These are phyloP conservation scores for Vigna unguiculata DNA, from an alignment of 306 rosid species.

Conservation along the genomic window DNA sequence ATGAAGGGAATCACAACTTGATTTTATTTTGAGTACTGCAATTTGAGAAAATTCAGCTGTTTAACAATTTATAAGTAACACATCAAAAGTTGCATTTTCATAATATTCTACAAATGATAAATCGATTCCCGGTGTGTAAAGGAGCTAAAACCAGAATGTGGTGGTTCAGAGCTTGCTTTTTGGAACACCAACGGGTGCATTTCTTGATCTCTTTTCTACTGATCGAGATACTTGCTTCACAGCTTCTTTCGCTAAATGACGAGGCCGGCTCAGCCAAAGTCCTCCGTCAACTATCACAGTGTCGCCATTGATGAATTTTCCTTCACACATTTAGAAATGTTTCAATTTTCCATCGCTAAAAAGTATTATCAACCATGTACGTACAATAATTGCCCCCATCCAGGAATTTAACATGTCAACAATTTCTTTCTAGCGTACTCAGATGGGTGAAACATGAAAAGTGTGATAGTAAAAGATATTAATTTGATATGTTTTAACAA, in stretches of 20 bases:
- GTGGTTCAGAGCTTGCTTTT: conserved; percentile 73
- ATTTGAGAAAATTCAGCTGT: neutral
- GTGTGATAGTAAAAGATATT: neutral
- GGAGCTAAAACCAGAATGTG: conserved; percentile 14
- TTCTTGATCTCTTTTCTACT: conserved; percentile 84
- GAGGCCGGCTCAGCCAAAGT: conserved; percentile 90
- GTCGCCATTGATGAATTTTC: conserved; percentile 82
- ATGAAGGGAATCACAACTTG: neutral
- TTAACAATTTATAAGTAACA: conserved; percentile 22
- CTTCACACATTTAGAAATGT: conserved; percentile 56
- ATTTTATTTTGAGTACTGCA: neutral
- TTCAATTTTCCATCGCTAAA: conserved; percentile 1
- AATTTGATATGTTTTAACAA: conserved; percentile 19
- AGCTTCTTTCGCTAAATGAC: conserved; percentile 76
- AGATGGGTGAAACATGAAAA: neutral
- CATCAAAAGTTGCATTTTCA: neutral
- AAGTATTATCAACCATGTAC: neutral
- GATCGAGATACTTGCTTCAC: conserved; percentile 77
- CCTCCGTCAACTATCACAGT: conserved; percentile 81
- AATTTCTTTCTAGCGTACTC: no score
- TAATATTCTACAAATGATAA: neutral
- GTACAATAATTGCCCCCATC: neutral
- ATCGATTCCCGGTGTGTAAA: neutral
- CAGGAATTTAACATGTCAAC: no score
- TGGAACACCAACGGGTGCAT: conserved; percentile 66